These are phyloP conservation scores for Suhomyces emberorum DNA, from an alignment of 805 yeast species.

Conservation along the genomic window DNA sequence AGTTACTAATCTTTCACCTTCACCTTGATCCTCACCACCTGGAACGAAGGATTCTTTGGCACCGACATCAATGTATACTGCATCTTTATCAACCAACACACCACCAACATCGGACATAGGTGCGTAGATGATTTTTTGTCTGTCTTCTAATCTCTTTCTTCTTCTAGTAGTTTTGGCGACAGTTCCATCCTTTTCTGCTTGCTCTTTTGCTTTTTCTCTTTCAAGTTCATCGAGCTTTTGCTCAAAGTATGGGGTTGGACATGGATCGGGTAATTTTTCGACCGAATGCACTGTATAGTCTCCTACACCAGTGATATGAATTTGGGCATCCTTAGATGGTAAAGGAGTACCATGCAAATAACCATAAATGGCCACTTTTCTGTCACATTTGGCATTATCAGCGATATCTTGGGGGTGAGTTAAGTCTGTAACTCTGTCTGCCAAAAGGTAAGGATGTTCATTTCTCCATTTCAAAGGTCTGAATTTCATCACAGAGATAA, in stretches of 20 bases:
- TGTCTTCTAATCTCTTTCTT: constrained; percentile 89
- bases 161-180: constrained; percentile 56
- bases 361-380: constrained; percentile 90
- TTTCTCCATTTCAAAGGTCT: constrained; percentile 99
- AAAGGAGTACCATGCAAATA: constrained; percentile 93
- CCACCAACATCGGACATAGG: constrained; percentile 99
- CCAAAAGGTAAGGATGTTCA: constrained; percentile 91
- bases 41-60: constrained; percentile 48
- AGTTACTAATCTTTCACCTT: constrained; percentile 85
- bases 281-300: constrained; percentile 73
- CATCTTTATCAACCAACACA: constrained; percentile 93
- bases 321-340: constrained; percentile 61
- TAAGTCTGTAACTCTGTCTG: constrained; percentile 88
- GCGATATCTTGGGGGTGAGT: constrained; percentile 88
- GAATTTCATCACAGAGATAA: constrained; percentile 95
- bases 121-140: constrained; percentile 90
- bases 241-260: constrained; percentile 94
- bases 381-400: constrained; percentile 75
- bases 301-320: constrained; percentile 96
- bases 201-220: constrained; percentile 65
- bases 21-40: constrained; percentile 62
- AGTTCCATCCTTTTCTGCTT: constrained; percentile 58
- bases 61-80: constrained; percentile 89
- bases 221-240: constrained; percentile 80
- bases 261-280: constrained; percentile 95